Percentiles rank a stretch among this genome's conserved stretches.
Evolutionary conservation across 192 early-diverging fungal genomes (phyloP).

Genomic region (Coemansia sp.): DNA sequence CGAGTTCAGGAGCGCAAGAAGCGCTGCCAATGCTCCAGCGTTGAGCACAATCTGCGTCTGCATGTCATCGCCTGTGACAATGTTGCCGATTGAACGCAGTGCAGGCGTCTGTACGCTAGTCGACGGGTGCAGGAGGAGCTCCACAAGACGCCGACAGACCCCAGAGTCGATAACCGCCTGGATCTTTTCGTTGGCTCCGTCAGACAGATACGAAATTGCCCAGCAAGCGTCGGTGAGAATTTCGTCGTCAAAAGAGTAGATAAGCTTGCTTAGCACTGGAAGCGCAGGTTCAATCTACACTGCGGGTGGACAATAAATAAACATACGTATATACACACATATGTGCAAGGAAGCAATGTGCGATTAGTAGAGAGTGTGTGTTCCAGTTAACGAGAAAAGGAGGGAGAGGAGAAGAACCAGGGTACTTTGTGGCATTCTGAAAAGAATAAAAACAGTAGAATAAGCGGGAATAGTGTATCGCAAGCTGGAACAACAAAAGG

Average conservation of each 20-base stretch:
- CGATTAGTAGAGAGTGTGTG: not conserved
- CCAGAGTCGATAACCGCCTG: constrained; percentile 96
- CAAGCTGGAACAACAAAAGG: not conserved
- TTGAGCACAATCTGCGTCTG: constrained; percentile 97
- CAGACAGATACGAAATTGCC: constrained; percentile 99
- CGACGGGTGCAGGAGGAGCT: constrained; percentile 86
- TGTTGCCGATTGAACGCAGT: constrained; percentile 96
- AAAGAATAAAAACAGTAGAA: not conserved
- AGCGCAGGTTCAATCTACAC: constrained; percentile 83
- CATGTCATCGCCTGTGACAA: constrained; percentile 97
- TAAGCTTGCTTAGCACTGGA: constrained; percentile 86
- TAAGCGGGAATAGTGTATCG: not conserved
- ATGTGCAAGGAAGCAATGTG: constrained; percentile 4
- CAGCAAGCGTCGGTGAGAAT: constrained; percentile 99
- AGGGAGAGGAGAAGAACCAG: too few species aligned
- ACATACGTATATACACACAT: too few species aligned
- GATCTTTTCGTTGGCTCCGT: constrained; percentile 96
- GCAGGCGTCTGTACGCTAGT: constrained; percentile 95
- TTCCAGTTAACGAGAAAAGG: not conserved
- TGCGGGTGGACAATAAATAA: constrained; percentile 6
- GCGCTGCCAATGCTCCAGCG: constrained; percentile 78
- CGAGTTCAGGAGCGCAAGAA: constrained; percentile 81
- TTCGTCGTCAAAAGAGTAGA: constrained; percentile 92
- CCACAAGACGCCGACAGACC: constrained; percentile 91
- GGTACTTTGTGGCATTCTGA: too few species aligned